Evolutionary conservation across 2,329 filamentous ascomycete species (phyloP), one percentile per base, ranked within the genome.

Genomic region (Aspergillus ibericus): DNA sequence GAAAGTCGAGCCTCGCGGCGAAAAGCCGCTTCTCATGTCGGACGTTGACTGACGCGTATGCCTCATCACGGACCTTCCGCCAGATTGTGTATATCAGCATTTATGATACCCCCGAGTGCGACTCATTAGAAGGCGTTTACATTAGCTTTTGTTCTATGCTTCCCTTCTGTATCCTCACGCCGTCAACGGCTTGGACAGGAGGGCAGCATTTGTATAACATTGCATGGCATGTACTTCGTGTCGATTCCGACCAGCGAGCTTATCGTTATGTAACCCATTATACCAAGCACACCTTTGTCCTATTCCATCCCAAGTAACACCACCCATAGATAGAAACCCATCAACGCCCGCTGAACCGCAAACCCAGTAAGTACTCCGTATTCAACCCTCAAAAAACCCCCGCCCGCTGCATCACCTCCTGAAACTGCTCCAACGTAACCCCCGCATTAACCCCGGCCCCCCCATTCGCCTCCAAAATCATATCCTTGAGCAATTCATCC

Each of bases 381-480:
- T 49, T 42, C 44, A 48, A 38, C 34, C 88, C 73, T 59, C 86
- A 87, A 83, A 93, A 93, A 36, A 93, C 87, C 1, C 92, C 92
- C 5, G 92, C 93, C 67, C 90, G 82, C 64, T 82, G 85, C 92
- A 96, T 93, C 5, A 96, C 90, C 55, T 85, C 85, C 75, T 92
- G 89, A 77, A 96, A 96, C 70, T 97, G 91, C 53, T 90, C 88
- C 70, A 88, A 80, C 40, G 81, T 85, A 9, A 96, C 93, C 7
- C 90, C 91, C 57, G 81, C 83, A 36, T 81, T 85, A 10, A 90
- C 83, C 15, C 89, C 88, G 4, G 83, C 86, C 1, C 91, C 92
- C 2, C 90, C 91, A 75, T 96, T 97, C 50, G 93, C 95, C 81
- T 98, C 93, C 50, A 92, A 80, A 58, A 99, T 89, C 95, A 99